phyloP scores from a whole-genome alignment of 257 asterid genomes.

The Dorcoceras hygrometricum region DNA sequence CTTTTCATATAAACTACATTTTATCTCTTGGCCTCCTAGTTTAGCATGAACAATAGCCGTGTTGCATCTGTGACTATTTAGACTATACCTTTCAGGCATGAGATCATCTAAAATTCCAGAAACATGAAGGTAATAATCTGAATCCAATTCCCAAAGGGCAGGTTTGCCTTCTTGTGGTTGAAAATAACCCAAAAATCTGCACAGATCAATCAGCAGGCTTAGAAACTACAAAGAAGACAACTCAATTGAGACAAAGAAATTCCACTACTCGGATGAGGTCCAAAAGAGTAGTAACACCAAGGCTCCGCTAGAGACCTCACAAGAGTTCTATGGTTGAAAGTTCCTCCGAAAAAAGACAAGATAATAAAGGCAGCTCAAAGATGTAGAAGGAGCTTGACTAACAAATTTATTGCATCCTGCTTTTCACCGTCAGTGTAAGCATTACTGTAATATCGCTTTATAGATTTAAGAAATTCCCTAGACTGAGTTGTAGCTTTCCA shows the following conservation, averaged over 20 bases:
- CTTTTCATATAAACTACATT: background rate
- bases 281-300: background rate
- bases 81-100: conserved; percentile 63
- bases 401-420: conserved; percentile 99
- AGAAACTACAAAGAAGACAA: conserved; percentile 20
- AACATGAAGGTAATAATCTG: conserved; percentile 97
- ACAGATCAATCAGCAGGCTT: conserved; percentile 27
- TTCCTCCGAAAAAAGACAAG: conserved; percentile 20
- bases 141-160: conserved; percentile 97
- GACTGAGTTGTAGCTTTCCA: conserved; percentile 99
- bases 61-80: conserved; percentile 3
- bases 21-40: background rate
- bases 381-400: conserved; percentile 31
- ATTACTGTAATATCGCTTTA: conserved; percentile 94
- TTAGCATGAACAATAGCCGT: conserved; percentile 9
- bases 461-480: conserved; percentile 93
- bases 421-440: conserved; percentile 98
- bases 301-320: conserved; percentile 21
- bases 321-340: conserved; percentile 12
- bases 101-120: conserved; percentile 93
- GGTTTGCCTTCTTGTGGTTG: conserved; percentile 98
- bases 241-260: background rate
- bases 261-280: conserved; percentile 15
- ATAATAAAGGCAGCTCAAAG: conserved; percentile 19
- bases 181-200: conserved; percentile 97